Evolutionary conservation across 768 basidiomycete genomes (phyloP).

Genomic region (Coprinopsis marcescibilis): DNA sequence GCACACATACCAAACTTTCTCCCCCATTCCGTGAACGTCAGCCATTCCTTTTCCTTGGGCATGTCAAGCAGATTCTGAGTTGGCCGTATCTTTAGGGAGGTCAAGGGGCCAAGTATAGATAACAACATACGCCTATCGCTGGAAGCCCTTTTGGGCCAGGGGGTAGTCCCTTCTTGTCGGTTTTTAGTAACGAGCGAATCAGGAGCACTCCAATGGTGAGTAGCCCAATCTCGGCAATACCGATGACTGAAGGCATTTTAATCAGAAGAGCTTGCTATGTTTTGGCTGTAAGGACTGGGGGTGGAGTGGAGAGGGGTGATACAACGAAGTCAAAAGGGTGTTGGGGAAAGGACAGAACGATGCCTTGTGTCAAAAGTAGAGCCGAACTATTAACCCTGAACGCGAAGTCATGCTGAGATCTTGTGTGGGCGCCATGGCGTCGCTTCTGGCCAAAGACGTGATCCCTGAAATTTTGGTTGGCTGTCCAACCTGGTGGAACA

Average conservation of each 20-base stretch:
- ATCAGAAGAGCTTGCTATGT: no score
- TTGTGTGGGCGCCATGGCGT: no score
- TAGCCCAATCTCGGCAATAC: constrained; percentile 11
- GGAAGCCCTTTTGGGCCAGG: constrained; percentile 39
- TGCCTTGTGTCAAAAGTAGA: no score
- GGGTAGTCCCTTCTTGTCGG: constrained; percentile 24
- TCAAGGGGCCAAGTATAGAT: neutral
- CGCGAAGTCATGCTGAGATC: no score
- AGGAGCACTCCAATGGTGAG: constrained; percentile 16
- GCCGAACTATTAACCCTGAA: no score
- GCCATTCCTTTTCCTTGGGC: constrained; percentile 39
- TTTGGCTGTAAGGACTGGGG: constrained; percentile 16
- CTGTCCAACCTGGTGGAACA: no score
- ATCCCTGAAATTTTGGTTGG: no score
- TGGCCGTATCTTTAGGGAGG: neutral
- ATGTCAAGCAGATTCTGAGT: constrained; percentile 42
- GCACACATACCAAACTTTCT: constrained; percentile 40
- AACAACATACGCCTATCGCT: constrained; percentile 32
- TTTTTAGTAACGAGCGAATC: constrained; percentile 15
- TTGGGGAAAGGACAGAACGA: no score
- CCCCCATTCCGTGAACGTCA: constrained; percentile 46
- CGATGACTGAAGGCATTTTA: neutral
- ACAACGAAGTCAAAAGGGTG: no score
- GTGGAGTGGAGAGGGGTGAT: constrained; percentile 34
- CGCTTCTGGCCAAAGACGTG: no score